Evolutionary conservation across 768 basidiomycete species (phyloP).

Genomic region (Arthromyces matolae): DNA sequence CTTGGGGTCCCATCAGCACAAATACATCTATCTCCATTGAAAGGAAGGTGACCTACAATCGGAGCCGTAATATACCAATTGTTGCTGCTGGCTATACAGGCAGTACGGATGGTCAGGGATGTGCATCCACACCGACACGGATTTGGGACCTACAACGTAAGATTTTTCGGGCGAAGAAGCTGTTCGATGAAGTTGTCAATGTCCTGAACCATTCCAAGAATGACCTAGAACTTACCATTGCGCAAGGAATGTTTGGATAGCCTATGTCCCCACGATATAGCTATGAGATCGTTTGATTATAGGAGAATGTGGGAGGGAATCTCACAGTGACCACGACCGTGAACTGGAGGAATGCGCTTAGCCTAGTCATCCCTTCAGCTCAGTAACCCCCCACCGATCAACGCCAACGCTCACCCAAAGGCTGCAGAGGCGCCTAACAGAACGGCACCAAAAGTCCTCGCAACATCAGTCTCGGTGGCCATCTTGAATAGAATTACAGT

Average conservation of each 20-base stretch:
- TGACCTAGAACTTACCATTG: slow-evolving; percentile 19
- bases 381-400: background rate
- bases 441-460: slow-evolving; percentile 17
- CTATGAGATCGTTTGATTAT: background rate
- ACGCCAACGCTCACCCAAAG: slow-evolving; percentile 16
- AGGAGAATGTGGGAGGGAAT: background rate
- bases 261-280: slow-evolving; percentile 3
- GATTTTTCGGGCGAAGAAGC: slow-evolving; percentile 15
- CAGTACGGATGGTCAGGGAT: background rate
- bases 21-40: background rate
- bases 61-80: slow-evolving; percentile 25
- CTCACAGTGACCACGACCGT: too few species aligned
- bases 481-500: too few species aligned
- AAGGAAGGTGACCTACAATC: slow-evolving; percentile 15
- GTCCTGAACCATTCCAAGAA: background rate
- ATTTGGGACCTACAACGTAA: slow-evolving; percentile 14
- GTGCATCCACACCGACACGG: background rate
- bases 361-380: slow-evolving; percentile 6
- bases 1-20: slow-evolving; percentile 3
- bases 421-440: slow-evolving; percentile 21
- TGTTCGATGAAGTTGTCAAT: background rate
- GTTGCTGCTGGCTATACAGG: slow-evolving; percentile 20
- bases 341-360: slow-evolving; percentile 16
- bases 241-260: slow-evolving; percentile 24
- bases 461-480: slow-evolving; percentile 1